phyloP scores from a whole-genome alignment of 2,329 filamentous ascomycete genomes.

The Graphium sp. region DNA sequence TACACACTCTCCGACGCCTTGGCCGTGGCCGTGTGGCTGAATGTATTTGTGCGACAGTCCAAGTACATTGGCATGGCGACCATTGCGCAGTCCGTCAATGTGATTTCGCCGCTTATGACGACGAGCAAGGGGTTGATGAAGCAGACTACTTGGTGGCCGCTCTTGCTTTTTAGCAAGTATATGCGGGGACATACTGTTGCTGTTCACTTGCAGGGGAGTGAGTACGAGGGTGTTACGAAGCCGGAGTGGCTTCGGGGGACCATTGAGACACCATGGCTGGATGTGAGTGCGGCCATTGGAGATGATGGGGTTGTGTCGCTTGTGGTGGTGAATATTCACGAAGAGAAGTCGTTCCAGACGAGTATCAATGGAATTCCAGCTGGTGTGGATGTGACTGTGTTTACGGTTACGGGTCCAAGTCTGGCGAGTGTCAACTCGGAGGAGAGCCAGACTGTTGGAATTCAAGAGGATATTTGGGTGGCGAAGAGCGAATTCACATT shows the following conservation, averaged over 20 bases:
- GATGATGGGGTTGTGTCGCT: conserved; percentile 44
- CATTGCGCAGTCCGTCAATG: conserved; percentile 63
- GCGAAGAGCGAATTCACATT: conserved; percentile 36
- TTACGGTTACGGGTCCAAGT: conserved; percentile 40
- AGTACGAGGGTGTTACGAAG: conserved; percentile 50
- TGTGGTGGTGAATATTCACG: conserved; percentile 57
- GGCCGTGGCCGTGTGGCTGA: conserved; percentile 60
- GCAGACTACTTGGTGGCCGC: conserved; percentile 63
- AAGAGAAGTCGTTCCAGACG: conserved; percentile 40
- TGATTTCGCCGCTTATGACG: conserved; percentile 64
- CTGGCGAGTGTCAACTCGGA: conserved; percentile 41
- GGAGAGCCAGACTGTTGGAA: conserved; percentile 37
- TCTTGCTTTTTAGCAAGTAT: conserved; percentile 42
- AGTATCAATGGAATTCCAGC: conserved; percentile 35
- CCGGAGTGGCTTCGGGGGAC: conserved; percentile 48
- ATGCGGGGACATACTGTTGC: conserved; percentile 60
- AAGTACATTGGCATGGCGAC: conserved; percentile 61
- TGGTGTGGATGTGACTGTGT: conserved; percentile 36
- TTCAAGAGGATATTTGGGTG: conserved; percentile 34
- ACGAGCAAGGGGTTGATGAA: conserved; percentile 43
- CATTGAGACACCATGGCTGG: conserved; percentile 54
- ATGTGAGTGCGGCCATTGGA: conserved; percentile 44
- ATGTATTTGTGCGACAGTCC: conserved; percentile 59
- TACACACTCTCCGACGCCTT: conserved; percentile 63
- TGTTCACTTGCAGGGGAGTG: conserved; percentile 42